Evolutionary conservation across 371 early-diverging fungal species (phyloP).

Genomic region (Lichtheimia hyalospora): DNA sequence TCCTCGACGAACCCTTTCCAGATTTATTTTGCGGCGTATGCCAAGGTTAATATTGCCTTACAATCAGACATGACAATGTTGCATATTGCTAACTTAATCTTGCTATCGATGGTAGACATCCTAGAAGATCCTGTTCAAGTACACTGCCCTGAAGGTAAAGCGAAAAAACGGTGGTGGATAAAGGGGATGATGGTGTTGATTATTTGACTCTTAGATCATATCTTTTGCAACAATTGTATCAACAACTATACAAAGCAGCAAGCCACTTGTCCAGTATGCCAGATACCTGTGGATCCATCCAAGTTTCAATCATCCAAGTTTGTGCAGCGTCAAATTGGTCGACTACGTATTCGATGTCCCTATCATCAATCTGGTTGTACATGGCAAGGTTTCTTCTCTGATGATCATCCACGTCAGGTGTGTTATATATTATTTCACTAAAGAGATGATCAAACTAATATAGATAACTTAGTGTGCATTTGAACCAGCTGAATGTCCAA

Average conservation of each 20-base stretch:
- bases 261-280: constrained; percentile 27
- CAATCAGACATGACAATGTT: background rate
- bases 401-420: constrained; percentile 38
- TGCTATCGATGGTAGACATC: constrained; percentile 24
- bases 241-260: constrained; percentile 30
- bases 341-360: constrained; percentile 38
- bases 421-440: background rate
- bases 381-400: constrained; percentile 43
- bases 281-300: constrained; percentile 22
- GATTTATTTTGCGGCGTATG: constrained; percentile 50
- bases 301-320: constrained; percentile 47
- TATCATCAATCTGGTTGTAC: constrained; percentile 37
- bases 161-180: background rate
- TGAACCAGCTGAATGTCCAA: constrained; percentile 31
- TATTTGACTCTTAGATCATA: constrained; percentile 35
- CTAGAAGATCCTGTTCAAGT: constrained; percentile 54
- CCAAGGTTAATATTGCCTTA: constrained; percentile 23
- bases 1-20: constrained; percentile 42
- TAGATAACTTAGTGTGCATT: constrained; percentile 29
- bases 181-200: background rate
- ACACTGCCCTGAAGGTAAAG: constrained; percentile 52
- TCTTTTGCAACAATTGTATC: constrained; percentile 47
- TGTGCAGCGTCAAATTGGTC: constrained; percentile 42
- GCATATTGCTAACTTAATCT: background rate
- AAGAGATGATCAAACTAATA: background rate